Percentiles rank a stretch among this genome's conserved stretches.
phyloP scores from a whole-genome alignment of 352 stramenopile genomes.

The Thalassiosira exigua region DNA sequence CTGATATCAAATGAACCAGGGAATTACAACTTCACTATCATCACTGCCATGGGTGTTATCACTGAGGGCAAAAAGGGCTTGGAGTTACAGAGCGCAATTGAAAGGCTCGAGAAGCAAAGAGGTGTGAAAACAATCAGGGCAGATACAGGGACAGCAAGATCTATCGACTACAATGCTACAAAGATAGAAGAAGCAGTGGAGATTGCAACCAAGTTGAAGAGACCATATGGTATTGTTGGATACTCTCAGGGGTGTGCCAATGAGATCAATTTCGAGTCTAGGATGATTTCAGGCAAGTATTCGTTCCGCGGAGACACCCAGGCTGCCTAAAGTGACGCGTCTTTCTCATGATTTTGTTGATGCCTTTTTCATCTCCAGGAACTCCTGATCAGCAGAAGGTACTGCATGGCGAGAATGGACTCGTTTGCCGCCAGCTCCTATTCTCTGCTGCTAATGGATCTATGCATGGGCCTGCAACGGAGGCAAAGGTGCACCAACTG shows the following conservation, averaged over 20 bases:
- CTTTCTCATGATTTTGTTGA: not conserved
- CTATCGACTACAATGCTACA: conserved; percentile 83
- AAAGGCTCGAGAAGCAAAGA: conserved; percentile 73
- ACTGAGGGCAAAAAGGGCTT: conserved; percentile 83
- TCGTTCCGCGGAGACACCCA: too few species aligned
- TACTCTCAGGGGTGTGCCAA: conserved; percentile 86
- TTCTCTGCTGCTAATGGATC: conserved; percentile 85
- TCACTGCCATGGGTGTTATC: conserved; percentile 85
- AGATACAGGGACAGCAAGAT: conserved; percentile 82
- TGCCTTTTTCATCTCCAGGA: conserved; percentile 35
- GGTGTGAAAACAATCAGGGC: conserved; percentile 79
- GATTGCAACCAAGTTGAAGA: conserved; percentile 58
- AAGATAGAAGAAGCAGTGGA: conserved; percentile 84
- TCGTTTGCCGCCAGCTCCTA: conserved; percentile 82
- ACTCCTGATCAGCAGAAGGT: conserved; percentile 77
- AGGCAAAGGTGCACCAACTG: conserved; percentile 81
- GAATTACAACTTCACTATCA: conserved; percentile 84
- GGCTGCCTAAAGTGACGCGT: too few species aligned
- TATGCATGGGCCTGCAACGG: conserved; percentile 74
- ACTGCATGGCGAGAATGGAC: conserved; percentile 55
- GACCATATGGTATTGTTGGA: conserved; percentile 78
- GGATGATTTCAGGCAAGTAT: conserved; percentile 68
- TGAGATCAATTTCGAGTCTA: conserved; percentile 79
- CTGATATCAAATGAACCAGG: conserved; percentile 80
- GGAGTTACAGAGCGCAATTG: conserved; percentile 75